These are phyloP conservation scores for Ganoderma lucidum DNA, from an alignment of 1,284 basidiomycete species.

Conservation along the genomic window DNA sequence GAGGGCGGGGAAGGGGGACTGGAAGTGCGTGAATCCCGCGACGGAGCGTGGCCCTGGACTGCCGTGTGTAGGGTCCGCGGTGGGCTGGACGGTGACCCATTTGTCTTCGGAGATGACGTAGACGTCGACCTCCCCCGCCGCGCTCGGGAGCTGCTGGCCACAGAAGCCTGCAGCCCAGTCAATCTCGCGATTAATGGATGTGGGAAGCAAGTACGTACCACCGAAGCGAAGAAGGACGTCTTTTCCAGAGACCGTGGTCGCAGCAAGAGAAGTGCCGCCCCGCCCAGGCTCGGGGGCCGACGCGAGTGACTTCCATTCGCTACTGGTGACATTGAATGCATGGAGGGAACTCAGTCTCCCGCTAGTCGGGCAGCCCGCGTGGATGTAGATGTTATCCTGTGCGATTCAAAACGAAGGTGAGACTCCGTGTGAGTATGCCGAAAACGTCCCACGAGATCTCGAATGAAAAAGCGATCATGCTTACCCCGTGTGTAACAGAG, in stretches of 20 bases:
- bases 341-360: conserved; percentile 47
- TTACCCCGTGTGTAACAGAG: conserved; percentile 34
- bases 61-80: conserved; percentile 33
- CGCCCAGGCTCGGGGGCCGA: conserved; percentile 48
- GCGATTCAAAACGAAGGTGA: background rate
- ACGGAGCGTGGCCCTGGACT: conserved; percentile 41
- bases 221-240: conserved; percentile 31
- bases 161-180: conserved; percentile 38
- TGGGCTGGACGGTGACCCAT: conserved; percentile 37
- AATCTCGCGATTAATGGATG: background rate
- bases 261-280: conserved; percentile 46
- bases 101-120: conserved; percentile 36
- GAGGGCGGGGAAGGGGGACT: conserved; percentile 22
- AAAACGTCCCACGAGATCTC: background rate
- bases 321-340: conserved; percentile 43
- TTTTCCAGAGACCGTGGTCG: conserved; percentile 34
- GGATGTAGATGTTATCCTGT: conserved; percentile 49
- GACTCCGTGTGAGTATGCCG: no score
- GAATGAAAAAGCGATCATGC: conserved; percentile 13
- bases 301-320: conserved; percentile 44
- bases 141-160: conserved; percentile 42
- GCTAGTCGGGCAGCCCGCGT: conserved; percentile 50
- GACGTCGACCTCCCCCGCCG: conserved; percentile 38
- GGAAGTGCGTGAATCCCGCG: conserved; percentile 37
- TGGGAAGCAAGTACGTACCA: conserved; percentile 17